Conservation (phyloP, 2,329 filamentous ascomycete genomes). For the Venturia asperata region DNA sequence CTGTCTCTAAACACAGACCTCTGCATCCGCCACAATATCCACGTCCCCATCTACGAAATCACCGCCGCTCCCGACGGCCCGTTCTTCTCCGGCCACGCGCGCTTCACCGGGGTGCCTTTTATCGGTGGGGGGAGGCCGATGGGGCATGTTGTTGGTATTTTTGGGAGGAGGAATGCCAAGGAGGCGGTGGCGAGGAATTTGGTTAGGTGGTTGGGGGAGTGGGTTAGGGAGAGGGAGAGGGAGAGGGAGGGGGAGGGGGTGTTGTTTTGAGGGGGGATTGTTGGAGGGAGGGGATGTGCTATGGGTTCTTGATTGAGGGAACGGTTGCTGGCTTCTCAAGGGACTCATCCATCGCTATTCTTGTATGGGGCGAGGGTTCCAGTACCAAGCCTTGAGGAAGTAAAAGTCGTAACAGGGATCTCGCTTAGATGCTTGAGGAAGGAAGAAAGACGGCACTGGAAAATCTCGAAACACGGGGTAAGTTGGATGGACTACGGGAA, state of each 20-base stretch:
- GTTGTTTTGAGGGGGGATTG: not conserved
- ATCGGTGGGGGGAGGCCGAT: not conserved
- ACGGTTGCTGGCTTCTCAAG: not conserved
- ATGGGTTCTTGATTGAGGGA: not conserved
- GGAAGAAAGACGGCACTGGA: too few relatives aligned
- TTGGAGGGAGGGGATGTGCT: not conserved
- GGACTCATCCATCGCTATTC: too few relatives aligned
- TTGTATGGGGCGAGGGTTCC: too few relatives aligned
- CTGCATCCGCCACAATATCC: not conserved
- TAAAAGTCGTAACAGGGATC: too few relatives aligned
- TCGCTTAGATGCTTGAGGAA: too few relatives aligned
- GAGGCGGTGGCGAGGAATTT: constrained; percentile 6
- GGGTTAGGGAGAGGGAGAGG: not conserved
- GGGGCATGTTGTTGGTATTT: not conserved
- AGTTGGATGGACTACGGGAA: too few relatives aligned
- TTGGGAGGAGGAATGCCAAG: constrained; percentile 10
- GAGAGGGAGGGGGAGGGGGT: not conserved
- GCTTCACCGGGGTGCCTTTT: not conserved
- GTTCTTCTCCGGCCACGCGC: not conserved
- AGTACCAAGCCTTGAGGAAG: too few relatives aligned
- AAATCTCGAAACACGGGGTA: too few relatives aligned
- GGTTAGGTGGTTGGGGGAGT: constrained; percentile 8
- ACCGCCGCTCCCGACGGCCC: not conserved
- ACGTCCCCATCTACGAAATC: not conserved
- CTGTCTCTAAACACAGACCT: not conserved